Evolutionary conservation across 73 alveolate genomes (phyloP).

Genomic region (Paramecium sexaurelia): DNA sequence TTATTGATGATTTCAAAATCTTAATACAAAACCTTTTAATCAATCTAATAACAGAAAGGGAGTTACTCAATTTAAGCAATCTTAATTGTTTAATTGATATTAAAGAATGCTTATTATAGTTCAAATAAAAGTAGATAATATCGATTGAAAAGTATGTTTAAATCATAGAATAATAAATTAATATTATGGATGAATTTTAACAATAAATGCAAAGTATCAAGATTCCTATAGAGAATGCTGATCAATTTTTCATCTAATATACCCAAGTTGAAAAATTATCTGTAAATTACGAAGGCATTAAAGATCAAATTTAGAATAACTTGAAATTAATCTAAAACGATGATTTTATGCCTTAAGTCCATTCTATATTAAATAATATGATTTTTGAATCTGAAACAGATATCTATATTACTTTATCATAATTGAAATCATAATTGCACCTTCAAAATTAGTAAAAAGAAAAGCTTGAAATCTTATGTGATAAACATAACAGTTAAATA

Average conservation of each 20-base stretch:
- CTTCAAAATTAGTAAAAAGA: neutral
- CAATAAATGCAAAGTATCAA: neutral
- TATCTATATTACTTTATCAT: neutral
- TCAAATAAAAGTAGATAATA: too few species aligned
- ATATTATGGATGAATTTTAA: neutral
- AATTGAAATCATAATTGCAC: neutral
- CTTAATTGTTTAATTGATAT: neutral
- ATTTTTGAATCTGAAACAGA: neutral
- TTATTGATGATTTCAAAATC: neutral
- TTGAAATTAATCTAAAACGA: too few species aligned
- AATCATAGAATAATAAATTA: neutral
- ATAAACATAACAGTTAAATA: neutral
- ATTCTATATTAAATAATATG: too few species aligned
- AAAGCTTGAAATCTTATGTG: neutral
- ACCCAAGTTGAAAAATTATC: neutral
- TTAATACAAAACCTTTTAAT: too few species aligned
- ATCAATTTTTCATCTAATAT: too few species aligned
- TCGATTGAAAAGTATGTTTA: neutral
- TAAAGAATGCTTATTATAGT: neutral
- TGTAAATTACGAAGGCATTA: neutral
- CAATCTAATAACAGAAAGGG: neutral
- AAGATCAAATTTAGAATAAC: neutral
- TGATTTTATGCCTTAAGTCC: neutral
- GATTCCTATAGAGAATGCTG: neutral
- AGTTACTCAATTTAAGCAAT: neutral